Base-by-base conservation (phyloP, 2,329 filamentous ascomycete species). In the Colletotrichum higginsianum region DNA sequence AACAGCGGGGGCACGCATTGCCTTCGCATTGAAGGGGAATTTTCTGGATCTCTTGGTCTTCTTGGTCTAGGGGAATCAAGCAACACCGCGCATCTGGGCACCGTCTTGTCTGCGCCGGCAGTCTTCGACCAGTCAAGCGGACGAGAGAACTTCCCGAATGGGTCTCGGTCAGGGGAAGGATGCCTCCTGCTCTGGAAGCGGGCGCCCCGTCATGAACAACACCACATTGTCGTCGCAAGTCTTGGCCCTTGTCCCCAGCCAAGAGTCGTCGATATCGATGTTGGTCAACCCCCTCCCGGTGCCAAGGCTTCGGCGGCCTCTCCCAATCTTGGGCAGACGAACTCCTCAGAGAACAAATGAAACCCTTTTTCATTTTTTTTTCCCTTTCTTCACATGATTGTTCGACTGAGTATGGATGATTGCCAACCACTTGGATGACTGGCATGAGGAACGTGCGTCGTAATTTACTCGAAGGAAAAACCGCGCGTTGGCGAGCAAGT, bases 231-330 rank as follows among this genome's bases (percentile, higher is more conserved):
- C 50, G 2, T 53, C 26, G 8, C n/a, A 18, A 16, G 6, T 35
- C 26, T 35, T 35, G 50, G 50, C 50, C 15, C 3, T 26, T 35
- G 11, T 30, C 50, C 15, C 50, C 50, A 16, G 26, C 50, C 50
- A 53, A 53, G 50, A 53, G 13, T 21, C 3, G 18, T 49, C n/a
- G n/a, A 49, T 23, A 13, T 35, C 6, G 23, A 30, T 26, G 18
- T 18, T 4, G 35, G 50, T 35, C 16, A n/a, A n/a, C 30, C 50
- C 50, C 15, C 50, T 35, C 30, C 18, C 16, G 7, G 30, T 53
- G 50, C 50, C 50, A 53, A 53, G 50, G 8, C 50, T 35, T 53
- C 18, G 50, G 50, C 50, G 50, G 50, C 50, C 50, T 53, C 50
- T 38, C 11, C 35, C 26, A 26, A n/a, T 13, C 5, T 35, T 15